phyloP scores from a whole-genome alignment of 139 green algal genomes.

The Micractinium conductrix region DNA sequence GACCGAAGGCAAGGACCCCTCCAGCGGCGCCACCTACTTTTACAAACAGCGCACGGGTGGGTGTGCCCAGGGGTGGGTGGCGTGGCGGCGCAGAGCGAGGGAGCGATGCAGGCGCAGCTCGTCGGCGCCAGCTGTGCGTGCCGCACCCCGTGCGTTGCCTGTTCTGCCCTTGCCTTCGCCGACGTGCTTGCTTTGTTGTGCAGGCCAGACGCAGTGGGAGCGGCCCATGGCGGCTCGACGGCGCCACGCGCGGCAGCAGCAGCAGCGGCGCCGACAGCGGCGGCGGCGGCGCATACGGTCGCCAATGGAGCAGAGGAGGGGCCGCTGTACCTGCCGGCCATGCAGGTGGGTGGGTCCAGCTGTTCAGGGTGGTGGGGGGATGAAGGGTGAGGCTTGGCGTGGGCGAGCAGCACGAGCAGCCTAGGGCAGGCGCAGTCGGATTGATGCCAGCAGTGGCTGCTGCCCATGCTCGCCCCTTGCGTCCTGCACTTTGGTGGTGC shows the following conservation, averaged over 20 bases:
- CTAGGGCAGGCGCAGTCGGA: too few species aligned
- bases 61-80: too few species aligned
- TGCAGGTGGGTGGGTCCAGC: background rate
- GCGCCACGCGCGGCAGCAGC: background rate
- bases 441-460: conserved; percentile 18
- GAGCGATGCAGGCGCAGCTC: too few species aligned
- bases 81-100: too few species aligned
- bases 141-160: background rate
- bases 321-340: background rate
- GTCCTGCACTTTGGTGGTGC: too few species aligned
- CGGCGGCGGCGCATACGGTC: background rate
- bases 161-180: too few species aligned
- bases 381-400: too few species aligned
- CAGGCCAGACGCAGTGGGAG: conserved; percentile 61
- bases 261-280: background rate
- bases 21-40: conserved; percentile 16
- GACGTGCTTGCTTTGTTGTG: too few species aligned
- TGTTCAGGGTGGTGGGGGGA: too few species aligned
- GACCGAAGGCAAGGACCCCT: conserved; percentile 10
- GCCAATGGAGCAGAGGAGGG: background rate
- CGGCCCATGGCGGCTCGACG: conserved; percentile 19
- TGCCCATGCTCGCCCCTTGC: too few species aligned
- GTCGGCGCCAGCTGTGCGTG: too few species aligned
- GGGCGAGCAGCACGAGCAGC: too few species aligned
- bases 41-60: conserved; percentile 4